Conservation (phyloP, 768 basidiomycete species). For the Kockovaella imperatae region DNA sequence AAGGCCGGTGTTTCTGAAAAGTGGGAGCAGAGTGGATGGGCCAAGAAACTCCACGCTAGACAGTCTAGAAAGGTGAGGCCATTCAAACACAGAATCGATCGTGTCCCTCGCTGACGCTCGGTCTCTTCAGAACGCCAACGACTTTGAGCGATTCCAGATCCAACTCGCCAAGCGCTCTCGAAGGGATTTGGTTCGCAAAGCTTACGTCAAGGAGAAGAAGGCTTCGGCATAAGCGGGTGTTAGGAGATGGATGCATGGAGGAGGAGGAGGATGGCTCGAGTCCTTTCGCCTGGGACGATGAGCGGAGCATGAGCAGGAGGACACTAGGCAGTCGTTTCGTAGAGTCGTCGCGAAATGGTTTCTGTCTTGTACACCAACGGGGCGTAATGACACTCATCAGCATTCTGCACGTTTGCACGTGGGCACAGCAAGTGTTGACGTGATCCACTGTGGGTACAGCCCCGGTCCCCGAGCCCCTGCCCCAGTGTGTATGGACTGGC, state of each 20-base stretch:
- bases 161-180: conserved; percentile 83
- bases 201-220: conserved; percentile 47
- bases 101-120: background rate
- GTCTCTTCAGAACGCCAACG: conserved; percentile 53
- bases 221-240: conserved; percentile 38
- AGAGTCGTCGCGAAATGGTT: background rate
- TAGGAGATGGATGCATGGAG: background rate
- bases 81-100: background rate
- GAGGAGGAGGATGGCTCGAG: background rate
- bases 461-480: too few species aligned
- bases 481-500: too few species aligned
- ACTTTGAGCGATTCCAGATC: conserved; percentile 86
- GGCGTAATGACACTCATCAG: conserved; percentile 1
- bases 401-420: background rate
- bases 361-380: background rate
- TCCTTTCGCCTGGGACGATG: too few species aligned
- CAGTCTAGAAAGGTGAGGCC: conserved; percentile 57
- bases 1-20: conserved; percentile 73
- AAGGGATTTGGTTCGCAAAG: conserved; percentile 53
- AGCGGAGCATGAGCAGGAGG: too few species aligned
- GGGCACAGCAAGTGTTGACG: too few species aligned
- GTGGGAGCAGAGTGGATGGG: conserved; percentile 85
- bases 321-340: background rate
- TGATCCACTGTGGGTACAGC: too few species aligned
- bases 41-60: conserved; percentile 69